Base-by-base conservation (phyloP, 2,329 filamentous ascomycete species). In the Chaetomiaceae sp. region DNA sequence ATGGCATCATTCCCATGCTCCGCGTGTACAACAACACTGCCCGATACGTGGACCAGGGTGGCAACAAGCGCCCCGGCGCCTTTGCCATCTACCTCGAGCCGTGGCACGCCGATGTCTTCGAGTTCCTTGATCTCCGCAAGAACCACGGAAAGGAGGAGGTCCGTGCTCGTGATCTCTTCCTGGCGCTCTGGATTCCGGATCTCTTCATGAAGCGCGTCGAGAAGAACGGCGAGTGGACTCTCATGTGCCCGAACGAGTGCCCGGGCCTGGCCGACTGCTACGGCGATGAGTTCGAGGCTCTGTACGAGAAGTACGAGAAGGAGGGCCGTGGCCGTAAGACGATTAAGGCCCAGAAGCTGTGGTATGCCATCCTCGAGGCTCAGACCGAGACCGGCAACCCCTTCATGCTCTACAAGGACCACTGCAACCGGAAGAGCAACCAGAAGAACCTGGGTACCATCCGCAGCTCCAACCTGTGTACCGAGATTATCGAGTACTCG, bases 151-250 rank as follows among this genome's bases (percentile, higher is more conserved):
- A 98, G 73, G 93, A 98, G 67, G 93, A 98, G 72, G 81, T 95
- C 57, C 89, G 93, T 61, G 93, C 93, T 55, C 90, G 93, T 64
- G 93, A 98, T 67, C 78, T 98, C 42, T 98, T 98, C 81, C 88
- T 95, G 54, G 93, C 91, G 50, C 79, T 98, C 41, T 98, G 93
- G 93, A 96, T 96, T 48, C 90, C 93, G 14, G 93, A 98, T 74
- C 79, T 98, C 37, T 98, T 98, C 81, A 98, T 98, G 93, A 95
- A 95, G 78, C 89, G 93, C 67, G 91, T 98, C 47, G 89, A 98
- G 72, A 84, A 88, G 75, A 98, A 98, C 67, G 85, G 81, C 47
- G 86, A 93, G 50, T 98, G 93, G 93, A 97, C 93, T 15, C 76
- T 98, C 35, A 95, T 98, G 85, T 98, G 93, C 69, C 93, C 93